Evolutionary conservation across 1,139 yeast species (phyloP).

Genomic region (Petasospora rhodanensis): DNA sequence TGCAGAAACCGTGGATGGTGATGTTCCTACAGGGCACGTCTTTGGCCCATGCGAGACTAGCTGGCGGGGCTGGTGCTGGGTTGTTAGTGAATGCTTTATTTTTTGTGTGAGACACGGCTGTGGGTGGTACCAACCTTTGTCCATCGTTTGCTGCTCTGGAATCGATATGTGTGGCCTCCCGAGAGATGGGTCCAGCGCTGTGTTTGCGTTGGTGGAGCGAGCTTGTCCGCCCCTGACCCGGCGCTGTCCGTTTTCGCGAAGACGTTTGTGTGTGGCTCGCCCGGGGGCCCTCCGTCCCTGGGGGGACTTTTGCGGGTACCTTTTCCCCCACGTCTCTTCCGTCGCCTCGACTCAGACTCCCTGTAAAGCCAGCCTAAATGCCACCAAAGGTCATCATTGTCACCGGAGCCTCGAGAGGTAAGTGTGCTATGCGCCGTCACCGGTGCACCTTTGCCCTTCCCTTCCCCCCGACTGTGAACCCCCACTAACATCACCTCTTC

Average conservation of each 20-base stretch:
- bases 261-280: too few relatives aligned
- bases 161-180: too few relatives aligned
- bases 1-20: slow-evolving; percentile 83
- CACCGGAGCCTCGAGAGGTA: slow-evolving; percentile 50
- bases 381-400: slow-evolving; percentile 35
- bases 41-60: slow-evolving; percentile 49
- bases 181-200: too few relatives aligned
- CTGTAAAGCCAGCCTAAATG: too few relatives aligned
- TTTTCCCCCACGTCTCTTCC: too few relatives aligned
- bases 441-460: background rate
- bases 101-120: too few relatives aligned
- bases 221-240: too few relatives aligned
- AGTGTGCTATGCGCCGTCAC: slow-evolving; percentile 2
- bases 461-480: background rate
- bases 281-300: too few relatives aligned
- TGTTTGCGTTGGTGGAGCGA: too few relatives aligned
- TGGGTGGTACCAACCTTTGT: too few relatives aligned
- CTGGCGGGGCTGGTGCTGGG: slow-evolving; percentile 3
- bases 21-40: slow-evolving; percentile 84
- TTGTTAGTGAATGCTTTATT: slow-evolving; percentile 2
- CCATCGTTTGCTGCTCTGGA: background rate
- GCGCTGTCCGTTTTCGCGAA: background rate
- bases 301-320: too few relatives aligned
- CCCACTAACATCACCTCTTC: background rate
- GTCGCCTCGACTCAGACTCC: too few relatives aligned